A percentile compares a stretch with the other conserved stretches of the same genome.
Conservation (phyloP, 169 alveolate genomes). For the Plasmodium sp. region DNA sequence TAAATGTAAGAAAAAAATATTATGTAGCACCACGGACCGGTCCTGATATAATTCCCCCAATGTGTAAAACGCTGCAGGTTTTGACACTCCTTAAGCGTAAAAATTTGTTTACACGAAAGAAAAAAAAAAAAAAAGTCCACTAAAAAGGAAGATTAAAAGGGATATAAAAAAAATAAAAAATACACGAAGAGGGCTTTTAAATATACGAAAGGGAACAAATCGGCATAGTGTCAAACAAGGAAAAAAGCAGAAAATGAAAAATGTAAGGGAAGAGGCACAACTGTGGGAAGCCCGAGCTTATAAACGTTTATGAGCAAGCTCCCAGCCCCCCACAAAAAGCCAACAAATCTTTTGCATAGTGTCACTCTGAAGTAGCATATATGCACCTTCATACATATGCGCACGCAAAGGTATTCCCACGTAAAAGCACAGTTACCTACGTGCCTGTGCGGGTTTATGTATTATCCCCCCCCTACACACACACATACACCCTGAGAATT, state of each 20-base stretch:
- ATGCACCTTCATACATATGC: not conserved
- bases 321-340: not conserved
- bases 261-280: not conserved
- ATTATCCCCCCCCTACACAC: not conserved
- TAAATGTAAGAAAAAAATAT: conserved; percentile 1
- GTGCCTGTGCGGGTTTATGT: not conserved
- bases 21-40: not conserved
- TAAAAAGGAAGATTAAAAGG: not conserved
- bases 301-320: not conserved
- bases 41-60: not conserved
- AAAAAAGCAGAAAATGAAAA: not conserved
- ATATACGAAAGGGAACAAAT: not conserved
- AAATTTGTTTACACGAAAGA: not conserved
- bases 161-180: not conserved
- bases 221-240: not conserved
- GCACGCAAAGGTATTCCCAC: not conserved
- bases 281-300: not conserved
- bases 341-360: not conserved
- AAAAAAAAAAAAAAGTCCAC: not conserved
- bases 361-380: not conserved
- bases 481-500: not conserved
- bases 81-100: not conserved
- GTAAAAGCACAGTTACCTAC: not conserved
- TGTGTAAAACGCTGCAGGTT: not conserved
- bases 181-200: not conserved